A percentile compares a stretch with the other conserved stretches of the same genome.
phyloP scores from a whole-genome alignment of 495 filamentous ascomycete species.

The Podospora sp. region DNA sequence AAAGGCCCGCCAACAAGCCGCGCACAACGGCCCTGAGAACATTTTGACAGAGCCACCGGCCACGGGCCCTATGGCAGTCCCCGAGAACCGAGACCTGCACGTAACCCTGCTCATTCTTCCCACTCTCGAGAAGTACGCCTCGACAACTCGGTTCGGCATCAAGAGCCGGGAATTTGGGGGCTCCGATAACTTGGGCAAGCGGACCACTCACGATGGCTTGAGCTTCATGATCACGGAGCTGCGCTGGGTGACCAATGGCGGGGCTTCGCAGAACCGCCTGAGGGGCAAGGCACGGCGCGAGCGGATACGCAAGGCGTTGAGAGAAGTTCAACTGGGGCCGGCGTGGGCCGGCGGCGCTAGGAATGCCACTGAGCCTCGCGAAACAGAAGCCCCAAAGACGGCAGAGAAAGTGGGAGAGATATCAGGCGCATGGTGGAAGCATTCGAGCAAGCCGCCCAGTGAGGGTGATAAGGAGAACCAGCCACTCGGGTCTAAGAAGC shows the following conservation, averaged over 20 bases:
- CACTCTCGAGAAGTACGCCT: constrained; percentile 71
- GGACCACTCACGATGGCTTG: constrained; percentile 75
- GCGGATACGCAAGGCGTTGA: constrained; percentile 50
- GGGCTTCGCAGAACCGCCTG: constrained; percentile 59
- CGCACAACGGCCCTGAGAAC: constrained; percentile 29
- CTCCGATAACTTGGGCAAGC: constrained; percentile 34
- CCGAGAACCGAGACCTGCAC: constrained; percentile 72
- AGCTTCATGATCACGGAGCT: constrained; percentile 81
- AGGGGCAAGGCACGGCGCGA: constrained; percentile 52
- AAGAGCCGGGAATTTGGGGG: constrained; percentile 73
- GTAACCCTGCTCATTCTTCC: constrained; percentile 85
- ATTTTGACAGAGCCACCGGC: constrained; percentile 47
- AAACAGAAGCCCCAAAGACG: constrained; percentile 9
- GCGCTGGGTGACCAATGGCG: constrained; percentile 77
- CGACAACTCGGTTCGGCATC: constrained; percentile 74
- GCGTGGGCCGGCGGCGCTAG: constrained; percentile 28
- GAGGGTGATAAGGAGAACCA: constrained; percentile 52
- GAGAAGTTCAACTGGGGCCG: constrained; percentile 41
- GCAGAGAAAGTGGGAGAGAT: constrained; percentile 20
- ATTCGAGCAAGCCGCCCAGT: constrained; percentile 27
- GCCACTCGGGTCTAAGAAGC: neutral
- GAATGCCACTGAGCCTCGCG: constrained; percentile 16
- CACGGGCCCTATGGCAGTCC: constrained; percentile 54
- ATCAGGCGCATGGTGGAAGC: constrained; percentile 29
- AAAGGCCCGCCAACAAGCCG: constrained; percentile 15